Evolutionary conservation across 2,329 filamentous ascomycete species (phyloP), one percentile per base, ranked within the genome.

Genomic region (Trichoderma polysporum): DNA sequence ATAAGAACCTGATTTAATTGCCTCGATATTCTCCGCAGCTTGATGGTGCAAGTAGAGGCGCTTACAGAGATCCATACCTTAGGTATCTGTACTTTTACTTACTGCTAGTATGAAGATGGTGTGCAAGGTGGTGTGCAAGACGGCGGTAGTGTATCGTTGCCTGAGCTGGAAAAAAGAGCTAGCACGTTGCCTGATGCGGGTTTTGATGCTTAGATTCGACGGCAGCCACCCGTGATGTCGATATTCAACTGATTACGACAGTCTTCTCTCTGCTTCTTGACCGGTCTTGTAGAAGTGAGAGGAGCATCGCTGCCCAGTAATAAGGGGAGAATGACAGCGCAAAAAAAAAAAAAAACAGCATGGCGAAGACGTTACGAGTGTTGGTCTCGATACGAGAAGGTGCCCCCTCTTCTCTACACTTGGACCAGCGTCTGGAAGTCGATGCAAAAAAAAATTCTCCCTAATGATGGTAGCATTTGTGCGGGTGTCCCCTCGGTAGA

Each of bases 191-290:
- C 22, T 53, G 47, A 19, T 39, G 59, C 31, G 33, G 45, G 33
- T 52, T 10, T 25, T 25, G 47, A 27, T 62, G 47, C 35, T 52
- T 52, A 35, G 59, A 52, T 62, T 53, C 17, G 12, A 17, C 59
- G 45, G 59, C 47, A 62, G 33, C 33, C 25, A 62, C 22, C 59
- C 59, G 59, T 22, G 27, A 41, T 39, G 35, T 19, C 59, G 59
- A 53, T 62, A 62, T 57, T 19, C 57, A 60, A 35, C 59, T 19
- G 59, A 45, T 19, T 8, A 10, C 41, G n/a, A n/a, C n/a, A n/a
- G n/a, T n/a, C n/a, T n/a, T n/a, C n/a, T n/a, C n/a, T 45, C n/a
- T 45, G n/a, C n/a, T 5, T 45, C n/a, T 45, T 19, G 4, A 41
- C n/a, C 41, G 12, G 41, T 22, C n/a, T 19, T 45, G 9, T 45